A percentile compares a stretch with the other conserved stretches of the same genome.
Conservation (phyloP, 495 filamentous ascomycete genomes). For the Daldinia childiae region DNA sequence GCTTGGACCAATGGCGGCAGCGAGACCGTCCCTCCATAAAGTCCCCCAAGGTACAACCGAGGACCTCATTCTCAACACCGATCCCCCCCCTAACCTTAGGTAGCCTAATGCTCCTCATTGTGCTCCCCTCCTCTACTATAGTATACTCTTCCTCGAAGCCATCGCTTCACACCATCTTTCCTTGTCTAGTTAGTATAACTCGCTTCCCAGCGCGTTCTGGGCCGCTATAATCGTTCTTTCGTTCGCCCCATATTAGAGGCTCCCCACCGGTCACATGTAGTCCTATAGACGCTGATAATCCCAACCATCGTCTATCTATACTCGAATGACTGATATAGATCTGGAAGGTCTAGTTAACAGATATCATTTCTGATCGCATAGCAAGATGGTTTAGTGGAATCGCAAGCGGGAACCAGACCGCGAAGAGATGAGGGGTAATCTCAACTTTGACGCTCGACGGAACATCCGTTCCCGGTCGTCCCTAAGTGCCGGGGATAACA, state of each 20-base stretch:
- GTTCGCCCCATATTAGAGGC: conserved; percentile 29
- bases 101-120: conserved; percentile 36
- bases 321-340: conserved; percentile 24
- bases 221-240: conserved; percentile 28
- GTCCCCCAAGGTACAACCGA: conserved; percentile 35
- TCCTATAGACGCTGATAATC: conserved; percentile 23
- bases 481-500: conserved; percentile 37
- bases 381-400: conserved; percentile 34
- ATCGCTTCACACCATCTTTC: conserved; percentile 43
- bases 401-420: conserved; percentile 40
- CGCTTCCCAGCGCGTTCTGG: conserved; percentile 39
- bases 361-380: conserved; percentile 15
- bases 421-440: conserved; percentile 45
- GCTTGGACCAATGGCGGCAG: conserved; percentile 40
- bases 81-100: conserved; percentile 14
- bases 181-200: conserved; percentile 19
- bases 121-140: conserved; percentile 33
- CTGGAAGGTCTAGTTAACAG: conserved; percentile 28
- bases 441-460: conserved; percentile 30
- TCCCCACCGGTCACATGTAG: conserved; percentile 46
- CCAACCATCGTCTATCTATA: conserved; percentile 33
- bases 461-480: conserved; percentile 33
- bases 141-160: conserved; percentile 30
- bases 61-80: conserved; percentile 27
- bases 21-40: conserved; percentile 15